Evolutionary conservation across 495 filamentous ascomycete species (phyloP).

Genomic region (Durotheca rogersii): DNA sequence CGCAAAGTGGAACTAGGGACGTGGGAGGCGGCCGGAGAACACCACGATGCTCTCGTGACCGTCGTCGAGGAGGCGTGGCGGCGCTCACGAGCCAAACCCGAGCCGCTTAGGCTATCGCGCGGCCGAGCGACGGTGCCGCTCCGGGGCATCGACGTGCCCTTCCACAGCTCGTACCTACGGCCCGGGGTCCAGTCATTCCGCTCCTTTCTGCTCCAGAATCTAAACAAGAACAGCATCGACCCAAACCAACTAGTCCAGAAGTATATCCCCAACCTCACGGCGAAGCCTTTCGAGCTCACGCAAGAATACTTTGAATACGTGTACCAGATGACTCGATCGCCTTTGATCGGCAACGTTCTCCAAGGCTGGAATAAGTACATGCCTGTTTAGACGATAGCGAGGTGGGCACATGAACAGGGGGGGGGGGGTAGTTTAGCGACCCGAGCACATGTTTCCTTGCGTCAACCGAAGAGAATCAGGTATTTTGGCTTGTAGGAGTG

Average conservation of each 20-base stretch:
- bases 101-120: slow-evolving; percentile 73
- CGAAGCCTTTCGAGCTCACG: slow-evolving; percentile 75
- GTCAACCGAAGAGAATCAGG: too few species aligned
- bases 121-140: slow-evolving; percentile 88
- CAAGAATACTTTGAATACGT: slow-evolving; percentile 99
- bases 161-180: slow-evolving; percentile 89
- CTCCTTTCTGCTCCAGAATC: slow-evolving; percentile 86
- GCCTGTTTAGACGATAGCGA: slow-evolving; percentile 19
- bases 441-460: too few species aligned
- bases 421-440: too few species aligned
- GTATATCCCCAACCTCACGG: slow-evolving; percentile 91
- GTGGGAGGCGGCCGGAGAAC: slow-evolving; percentile 71
- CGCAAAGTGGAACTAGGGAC: slow-evolving; percentile 65
- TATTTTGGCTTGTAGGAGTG: too few species aligned
- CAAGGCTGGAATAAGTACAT: slow-evolving; percentile 72
- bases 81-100: slow-evolving; percentile 73
- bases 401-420: too few species aligned
- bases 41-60: slow-evolving; percentile 56
- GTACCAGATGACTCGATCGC: slow-evolving; percentile 84
- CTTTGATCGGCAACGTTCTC: slow-evolving; percentile 82
- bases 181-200: slow-evolving; percentile 91
- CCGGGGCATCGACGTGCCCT: slow-evolving; percentile 87
- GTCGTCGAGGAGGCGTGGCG: slow-evolving; percentile 72
- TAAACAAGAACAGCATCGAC: slow-evolving; percentile 84
- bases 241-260: slow-evolving; percentile 83